phyloP scores from a whole-genome alignment of 352 stramenopile genomes.

The Detonula confervacea region DNA sequence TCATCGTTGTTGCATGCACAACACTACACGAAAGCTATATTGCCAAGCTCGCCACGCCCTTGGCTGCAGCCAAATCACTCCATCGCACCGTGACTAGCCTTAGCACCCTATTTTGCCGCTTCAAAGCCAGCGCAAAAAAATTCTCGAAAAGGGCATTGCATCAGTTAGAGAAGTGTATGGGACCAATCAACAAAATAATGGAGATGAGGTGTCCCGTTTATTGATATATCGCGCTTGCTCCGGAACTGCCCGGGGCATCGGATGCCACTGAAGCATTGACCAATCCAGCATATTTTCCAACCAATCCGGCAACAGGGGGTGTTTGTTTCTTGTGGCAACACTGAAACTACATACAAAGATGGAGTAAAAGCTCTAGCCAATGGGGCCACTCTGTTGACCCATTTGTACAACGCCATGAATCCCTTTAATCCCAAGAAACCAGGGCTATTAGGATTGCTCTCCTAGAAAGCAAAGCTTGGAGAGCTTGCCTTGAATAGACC shows the following conservation, averaged over 20 bases:
- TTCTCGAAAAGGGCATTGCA: constrained; percentile 63
- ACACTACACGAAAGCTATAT: too few species aligned
- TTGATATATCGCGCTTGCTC: constrained; percentile 89
- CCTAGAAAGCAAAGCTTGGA: constrained; percentile 47
- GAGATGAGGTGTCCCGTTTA: constrained; percentile 83
- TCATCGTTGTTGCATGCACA: too few species aligned
- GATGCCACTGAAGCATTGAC: constrained; percentile 76
- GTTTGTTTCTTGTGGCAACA: constrained; percentile 76
- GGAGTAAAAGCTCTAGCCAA: constrained; percentile 81
- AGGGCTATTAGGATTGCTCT: constrained; percentile 89
- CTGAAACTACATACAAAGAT: constrained; percentile 83
- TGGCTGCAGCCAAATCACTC: neutral
- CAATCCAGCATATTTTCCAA: neutral
- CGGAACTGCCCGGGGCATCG: constrained; percentile 86
- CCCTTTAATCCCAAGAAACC: constrained; percentile 91
- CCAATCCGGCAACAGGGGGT: constrained; percentile 19
- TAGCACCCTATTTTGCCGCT: constrained; percentile 87
- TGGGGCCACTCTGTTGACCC: constrained; percentile 89
- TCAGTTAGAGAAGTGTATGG: constrained; percentile 66
- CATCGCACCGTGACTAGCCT: constrained; percentile 27
- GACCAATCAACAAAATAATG: constrained; percentile 15
- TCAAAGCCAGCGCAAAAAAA: constrained; percentile 82
- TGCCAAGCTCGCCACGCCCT: neutral
- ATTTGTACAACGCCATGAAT: constrained; percentile 92
- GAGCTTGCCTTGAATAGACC: constrained; percentile 40